Base-by-base conservation (phyloP, 345 rosid genomes). In the Triadica sebifera region DNA sequence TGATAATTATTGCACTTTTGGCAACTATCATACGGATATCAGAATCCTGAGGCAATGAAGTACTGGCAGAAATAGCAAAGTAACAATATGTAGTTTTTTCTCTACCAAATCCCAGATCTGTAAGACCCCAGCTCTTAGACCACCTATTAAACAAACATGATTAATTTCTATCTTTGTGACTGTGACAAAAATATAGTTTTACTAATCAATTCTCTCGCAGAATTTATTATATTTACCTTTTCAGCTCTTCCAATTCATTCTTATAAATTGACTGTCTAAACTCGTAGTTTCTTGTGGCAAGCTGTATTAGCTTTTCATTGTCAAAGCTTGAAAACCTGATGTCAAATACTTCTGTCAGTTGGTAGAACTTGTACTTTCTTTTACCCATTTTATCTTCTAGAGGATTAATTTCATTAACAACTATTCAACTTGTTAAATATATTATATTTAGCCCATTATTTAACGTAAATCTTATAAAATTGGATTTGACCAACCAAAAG, bases 1-100 rank as follows among this genome's bases (percentile, higher is more conserved):
- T 91, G 51, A 89, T 71, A 11, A 91, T 38, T 17, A 80, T 78
- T 0, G 76, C 93, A 43, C 80, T 69, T 73, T 91, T 91, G 4
- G 92, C 83, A 3, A 71, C 15, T 19, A 89, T 45, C 60, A 75
- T 57, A 49, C 91, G 59, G 4, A 76, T 7, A 29, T 65, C 74
- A 12, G 84, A 86, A 66, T 81, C 78, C 29, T 67, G 72, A n/a
- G 88, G 86, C 64, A 89, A 60, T 3, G 86, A 73, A 71, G 77
- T 58, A 66, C 79, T 34, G 0, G 88, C 41, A 19, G 82, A 69
- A 15, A 70, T 8, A 12, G 93, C 91, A 62, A 88, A 91, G 83
- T 91, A 91, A 55, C 86, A 81, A 63, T 91, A 89, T 8, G 69
- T 56, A 6, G 92, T 84, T 76, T 84, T 89, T 78, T 91, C 96